Base-by-base conservation (phyloP, 2,329 filamentous ascomycete species). In the Epichloe uncinata region DNA sequence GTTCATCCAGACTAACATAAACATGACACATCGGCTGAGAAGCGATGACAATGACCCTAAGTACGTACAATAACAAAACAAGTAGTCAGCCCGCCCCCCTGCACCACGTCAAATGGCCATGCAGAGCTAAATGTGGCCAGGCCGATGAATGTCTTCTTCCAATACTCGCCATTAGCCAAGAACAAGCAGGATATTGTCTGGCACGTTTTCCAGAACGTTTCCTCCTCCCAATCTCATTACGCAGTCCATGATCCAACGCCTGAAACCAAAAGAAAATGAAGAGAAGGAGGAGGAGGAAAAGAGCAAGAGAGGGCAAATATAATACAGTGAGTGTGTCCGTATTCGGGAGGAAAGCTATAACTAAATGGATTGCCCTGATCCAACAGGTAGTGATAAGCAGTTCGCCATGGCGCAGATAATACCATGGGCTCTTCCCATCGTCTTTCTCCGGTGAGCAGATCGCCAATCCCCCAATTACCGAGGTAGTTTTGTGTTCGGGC, bases 21-120 rank as follows among this genome's bases (percentile, higher is more conserved):
- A 41, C 46, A 52, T 50, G 42, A 48, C 42, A 51, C 41, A 47
- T 47, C 51, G 54, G 50, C 51, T 50, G 44, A 47, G 18, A 45
- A 53, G 54, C 47, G 43, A 49, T 47, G 48, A 40, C 45, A 50
- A 43, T 52, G 42, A 36, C 44, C 35, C 43, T 47, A 47, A 50
- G 35, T 47, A 52, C 47, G 43, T 50, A 45, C 50, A 40, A 33
- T 42, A 22, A 34, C n/a, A 34, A 46, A 22, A 50, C 18, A 38
- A 37, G 13, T 36, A 35, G 41, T 42, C 46, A 47, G 36, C 30
- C 49, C n/a, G 33, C n/a, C 4, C 33, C 33, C 35, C 38, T 38
- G 12, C 8, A 36, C 5, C 20, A 34, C 33, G 8, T 30, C 11
- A 26, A 15, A 33, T n/a, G 20, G 20, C 47, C 47, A 34, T 44